Conservation (phyloP, 352 stramenopile species). For the Heterotrichella gracilis region DNA sequence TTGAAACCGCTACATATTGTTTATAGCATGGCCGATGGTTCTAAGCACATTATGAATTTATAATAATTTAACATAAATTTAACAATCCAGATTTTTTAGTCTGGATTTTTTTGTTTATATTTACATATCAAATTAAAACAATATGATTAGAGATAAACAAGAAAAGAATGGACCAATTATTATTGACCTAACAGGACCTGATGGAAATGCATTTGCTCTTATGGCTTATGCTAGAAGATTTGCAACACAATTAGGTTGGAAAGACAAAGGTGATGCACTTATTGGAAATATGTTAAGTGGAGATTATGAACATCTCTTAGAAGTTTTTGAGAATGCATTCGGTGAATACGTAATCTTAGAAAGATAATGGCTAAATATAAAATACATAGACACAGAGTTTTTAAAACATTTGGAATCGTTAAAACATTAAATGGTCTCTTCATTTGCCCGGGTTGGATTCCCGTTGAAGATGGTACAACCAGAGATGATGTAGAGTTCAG, state of each 20-base stretch:
- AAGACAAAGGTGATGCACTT: not conserved
- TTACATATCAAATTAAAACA: not conserved
- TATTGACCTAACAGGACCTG: not conserved
- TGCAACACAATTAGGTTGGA: not conserved
- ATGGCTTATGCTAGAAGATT: not conserved
- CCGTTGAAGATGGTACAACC: too few relatives aligned
- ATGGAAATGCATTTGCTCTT: not conserved
- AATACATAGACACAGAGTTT: too few relatives aligned
- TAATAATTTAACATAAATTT: too few relatives aligned
- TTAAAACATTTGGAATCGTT: too few relatives aligned
- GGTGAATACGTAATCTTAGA: not conserved
- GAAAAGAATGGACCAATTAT: not conserved
- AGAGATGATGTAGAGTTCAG: too few relatives aligned
- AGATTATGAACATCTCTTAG: not conserved
- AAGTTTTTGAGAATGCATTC: not conserved
- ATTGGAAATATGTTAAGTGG: not conserved
- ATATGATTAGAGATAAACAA: not conserved
- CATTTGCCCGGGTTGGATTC: too few relatives aligned
- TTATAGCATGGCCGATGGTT: not conserved
- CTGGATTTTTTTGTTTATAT: not conserved
- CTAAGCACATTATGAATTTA: slow-evolving; percentile 6
- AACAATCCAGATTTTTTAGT: too few relatives aligned
- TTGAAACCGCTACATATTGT: slow-evolving; percentile 5
- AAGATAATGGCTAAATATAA: too few relatives aligned
- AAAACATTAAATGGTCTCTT: too few relatives aligned